Base-by-base conservation (phyloP, 306 rosid genomes). In the Trifolium subterraneum region DNA sequence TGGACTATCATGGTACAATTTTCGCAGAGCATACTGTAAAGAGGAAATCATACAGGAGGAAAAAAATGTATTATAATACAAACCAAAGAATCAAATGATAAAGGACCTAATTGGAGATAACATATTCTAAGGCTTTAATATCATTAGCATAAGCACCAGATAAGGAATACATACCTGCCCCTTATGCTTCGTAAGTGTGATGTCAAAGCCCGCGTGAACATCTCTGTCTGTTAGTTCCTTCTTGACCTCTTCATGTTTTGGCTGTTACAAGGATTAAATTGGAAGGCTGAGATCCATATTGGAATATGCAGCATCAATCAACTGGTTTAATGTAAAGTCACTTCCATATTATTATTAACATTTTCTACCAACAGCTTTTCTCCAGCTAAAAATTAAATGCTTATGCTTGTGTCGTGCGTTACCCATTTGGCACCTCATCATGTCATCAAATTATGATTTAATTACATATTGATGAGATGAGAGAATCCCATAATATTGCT, bases 1-100 rank as follows among this genome's bases (percentile, higher is more conserved):
- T 41, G 96, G 96, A 84, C 98, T 91, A 76, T 89, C 98, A 71
- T 93, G 98, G 87, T 93, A 91, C 84, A 93, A 78, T 84, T 93
- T 93, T 62, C 98, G 92, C 56, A 93, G 88, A 62, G 97, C 94
- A 82, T 91, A 93, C 98, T 93, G 90, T 69, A 72, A 71, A 78
- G 55, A 51, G 61, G 60, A 72, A 66, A 27, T 14, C 71, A 51
- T 39, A 65, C 22, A 38, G 14, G 59, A 10, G 27, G 64, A 50
- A 35, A 35, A 59, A 59, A 20, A 47, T 39, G 48, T 19, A 55
- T 60, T 54, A 72, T 39, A 82, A 51, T 16, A 39, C 58, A 42
- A 52, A 76, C 71, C 18, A 59, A 52, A 54, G 18, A 72, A 72
- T 39, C 68, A 42, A 72, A 80, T 11, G 33, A 44, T 10, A 58